Percentiles rank a stretch among this genome's conserved stretches.
Evolutionary conservation across 495 filamentous ascomycete species (phyloP).

Genomic region (Chaetomium cochliodes): DNA sequence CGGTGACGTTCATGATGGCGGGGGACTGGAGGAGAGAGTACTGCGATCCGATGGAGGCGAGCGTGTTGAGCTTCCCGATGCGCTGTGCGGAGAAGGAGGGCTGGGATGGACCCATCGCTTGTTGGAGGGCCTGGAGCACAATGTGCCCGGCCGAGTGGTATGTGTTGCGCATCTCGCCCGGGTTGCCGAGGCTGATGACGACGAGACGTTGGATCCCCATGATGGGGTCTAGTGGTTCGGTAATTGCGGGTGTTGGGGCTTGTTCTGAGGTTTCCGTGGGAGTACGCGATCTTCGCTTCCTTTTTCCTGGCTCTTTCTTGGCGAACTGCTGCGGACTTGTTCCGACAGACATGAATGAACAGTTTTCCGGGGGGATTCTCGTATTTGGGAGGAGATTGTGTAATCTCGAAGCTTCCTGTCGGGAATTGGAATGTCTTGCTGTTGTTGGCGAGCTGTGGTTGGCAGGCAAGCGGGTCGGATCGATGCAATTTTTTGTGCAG

Average conservation of each 20-base stretch:
- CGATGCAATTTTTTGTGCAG: not conserved
- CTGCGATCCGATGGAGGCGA: constrained; percentile 43
- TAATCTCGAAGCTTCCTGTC: not conserved
- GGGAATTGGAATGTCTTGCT: not conserved
- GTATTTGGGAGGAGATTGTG: not conserved
- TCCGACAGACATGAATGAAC: not conserved
- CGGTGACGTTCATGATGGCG: constrained; percentile 73
- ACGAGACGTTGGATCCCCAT: constrained; percentile 46
- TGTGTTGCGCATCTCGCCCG: constrained; percentile 60
- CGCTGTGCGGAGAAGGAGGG: constrained; percentile 47
- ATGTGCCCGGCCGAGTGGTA: constrained; percentile 79
- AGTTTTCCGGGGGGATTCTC: not conserved
- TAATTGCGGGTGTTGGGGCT: not conserved
- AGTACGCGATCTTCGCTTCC: not conserved
- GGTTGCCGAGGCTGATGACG: constrained; percentile 50
- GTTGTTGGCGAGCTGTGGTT: not conserved
- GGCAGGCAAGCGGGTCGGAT: not conserved
- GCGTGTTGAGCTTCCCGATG: constrained; percentile 41
- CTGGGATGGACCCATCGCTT: constrained; percentile 42
- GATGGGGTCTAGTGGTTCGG: not conserved
- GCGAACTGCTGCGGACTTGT: not conserved
- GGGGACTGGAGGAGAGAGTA: constrained; percentile 69
- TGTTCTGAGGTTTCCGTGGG: not conserved
- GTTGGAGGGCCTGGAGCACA: constrained; percentile 57
- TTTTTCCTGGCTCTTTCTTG: not conserved